phyloP scores from a whole-genome alignment of 768 basidiomycete species.

The Trametes coccinea region DNA sequence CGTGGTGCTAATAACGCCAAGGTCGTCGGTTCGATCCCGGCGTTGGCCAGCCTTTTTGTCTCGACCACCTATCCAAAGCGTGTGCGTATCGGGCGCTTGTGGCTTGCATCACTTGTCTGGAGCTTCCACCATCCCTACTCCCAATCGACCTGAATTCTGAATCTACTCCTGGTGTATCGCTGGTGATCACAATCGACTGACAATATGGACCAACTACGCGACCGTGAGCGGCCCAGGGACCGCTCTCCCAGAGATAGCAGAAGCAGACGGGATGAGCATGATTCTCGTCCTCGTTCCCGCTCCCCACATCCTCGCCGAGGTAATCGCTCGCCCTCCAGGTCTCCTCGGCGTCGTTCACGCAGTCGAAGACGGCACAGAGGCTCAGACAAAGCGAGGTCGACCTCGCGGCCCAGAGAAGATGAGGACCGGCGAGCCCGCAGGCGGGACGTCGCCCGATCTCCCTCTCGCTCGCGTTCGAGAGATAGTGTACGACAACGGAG shows the following conservation, averaged over 20 bases:
- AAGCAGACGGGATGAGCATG: neutral
- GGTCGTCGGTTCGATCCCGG: conserved; percentile 27
- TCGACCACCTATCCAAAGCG: too few relatives aligned
- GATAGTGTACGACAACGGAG: conserved; percentile 8
- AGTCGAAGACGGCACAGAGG: neutral
- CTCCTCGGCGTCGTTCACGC: conserved; percentile 7
- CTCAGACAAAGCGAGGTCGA: neutral
- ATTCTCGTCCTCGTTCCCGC: neutral
- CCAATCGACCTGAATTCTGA: too few relatives aligned
- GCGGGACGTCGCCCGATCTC: neutral
- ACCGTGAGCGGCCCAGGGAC: neutral
- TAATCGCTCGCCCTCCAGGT: conserved; percentile 13
- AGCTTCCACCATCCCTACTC: neutral
- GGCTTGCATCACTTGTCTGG: neutral
- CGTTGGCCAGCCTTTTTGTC: conserved; percentile 19
- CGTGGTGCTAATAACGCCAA: conserved; percentile 71
- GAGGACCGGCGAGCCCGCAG: neutral
- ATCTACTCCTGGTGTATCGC: neutral
- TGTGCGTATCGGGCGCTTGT: neutral
- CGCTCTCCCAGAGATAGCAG: neutral
- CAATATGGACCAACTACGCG: neutral
- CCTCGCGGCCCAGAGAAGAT: neutral
- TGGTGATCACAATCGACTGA: too few relatives aligned
- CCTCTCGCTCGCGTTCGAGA: conserved; percentile 18
- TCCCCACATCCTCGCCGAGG: conserved; percentile 3